A percentile compares a stretch with the other conserved stretches of the same genome.
These are phyloP conservation scores for Rubus idaeus DNA, from an alignment of 306 rosid species.

Conservation along the genomic window DNA sequence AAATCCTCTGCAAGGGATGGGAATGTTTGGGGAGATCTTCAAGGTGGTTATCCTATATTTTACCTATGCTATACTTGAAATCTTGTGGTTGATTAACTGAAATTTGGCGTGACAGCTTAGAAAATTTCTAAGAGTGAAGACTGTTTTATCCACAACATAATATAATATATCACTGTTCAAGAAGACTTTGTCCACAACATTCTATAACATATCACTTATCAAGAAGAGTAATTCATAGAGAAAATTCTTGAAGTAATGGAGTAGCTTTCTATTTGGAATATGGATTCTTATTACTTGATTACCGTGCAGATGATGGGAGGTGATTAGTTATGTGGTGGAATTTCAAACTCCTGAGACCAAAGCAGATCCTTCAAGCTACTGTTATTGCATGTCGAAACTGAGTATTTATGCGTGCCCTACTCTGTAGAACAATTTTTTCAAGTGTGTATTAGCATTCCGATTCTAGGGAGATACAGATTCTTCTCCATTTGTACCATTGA, in stretches of 20 bases:
- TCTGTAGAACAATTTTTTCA: neutral
- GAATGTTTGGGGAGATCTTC: conserved; percentile 91
- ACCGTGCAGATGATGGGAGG: conserved; percentile 79
- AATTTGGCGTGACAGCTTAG: neutral
- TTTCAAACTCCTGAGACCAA: conserved; percentile 13
- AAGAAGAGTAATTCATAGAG: neutral
- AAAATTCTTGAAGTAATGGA: neutral
- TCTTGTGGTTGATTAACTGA: neutral
- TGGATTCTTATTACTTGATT: conserved; percentile 23
- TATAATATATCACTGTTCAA: neutral
- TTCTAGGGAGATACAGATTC: neutral
- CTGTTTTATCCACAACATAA: neutral
- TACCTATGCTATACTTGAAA: neutral
- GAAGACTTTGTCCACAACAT: no score
- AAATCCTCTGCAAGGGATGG: conserved; percentile 92
- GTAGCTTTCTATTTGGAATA: neutral
- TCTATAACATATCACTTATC: neutral
- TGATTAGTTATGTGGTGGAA: conserved; percentile 25
- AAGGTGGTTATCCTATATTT: conserved; percentile 49
- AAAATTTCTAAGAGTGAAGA: neutral
- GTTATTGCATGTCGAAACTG: neutral
- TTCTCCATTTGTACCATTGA: neutral
- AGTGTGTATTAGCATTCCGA: neutral
- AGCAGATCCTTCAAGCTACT: conserved; percentile 4
- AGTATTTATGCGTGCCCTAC: neutral